Conservation (phyloP, 805 yeast species). For the Candida michaelii region DNA sequence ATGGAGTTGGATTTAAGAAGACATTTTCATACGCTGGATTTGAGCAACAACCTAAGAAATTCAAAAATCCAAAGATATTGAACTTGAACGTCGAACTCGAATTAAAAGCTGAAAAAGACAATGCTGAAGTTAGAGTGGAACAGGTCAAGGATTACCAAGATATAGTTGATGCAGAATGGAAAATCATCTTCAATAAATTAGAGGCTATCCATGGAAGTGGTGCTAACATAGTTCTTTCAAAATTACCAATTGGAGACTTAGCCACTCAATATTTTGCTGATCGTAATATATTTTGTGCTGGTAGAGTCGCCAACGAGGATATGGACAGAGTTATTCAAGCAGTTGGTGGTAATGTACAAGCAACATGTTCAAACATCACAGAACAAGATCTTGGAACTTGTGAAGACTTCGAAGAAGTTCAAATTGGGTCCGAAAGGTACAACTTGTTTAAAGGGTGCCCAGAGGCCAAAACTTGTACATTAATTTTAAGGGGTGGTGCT, state of each 20-base stretch:
- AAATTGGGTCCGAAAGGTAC: slow-evolving; percentile 94
- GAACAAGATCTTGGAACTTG: slow-evolving; percentile 81
- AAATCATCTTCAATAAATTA: slow-evolving; percentile 82
- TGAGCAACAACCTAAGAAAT: slow-evolving; percentile 94
- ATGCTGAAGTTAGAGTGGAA: slow-evolving; percentile 96
- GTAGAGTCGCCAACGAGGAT: slow-evolving; percentile 86
- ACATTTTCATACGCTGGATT: slow-evolving; percentile 98
- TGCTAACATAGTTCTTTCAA: slow-evolving; percentile 89
- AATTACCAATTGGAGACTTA: slow-evolving; percentile 94
- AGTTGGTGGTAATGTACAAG: slow-evolving; percentile 87
- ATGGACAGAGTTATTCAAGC: slow-evolving; percentile 91
- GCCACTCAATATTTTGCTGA: slow-evolving; percentile 99
- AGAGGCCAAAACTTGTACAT: slow-evolving; percentile 87
- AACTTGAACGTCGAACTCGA: slow-evolving; percentile 91
- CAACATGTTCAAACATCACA: slow-evolving; percentile 67
- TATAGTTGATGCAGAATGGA: slow-evolving; percentile 99
- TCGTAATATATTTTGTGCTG: slow-evolving; percentile 94
- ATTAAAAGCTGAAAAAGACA: slow-evolving; percentile 96
- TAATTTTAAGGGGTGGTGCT: slow-evolving; percentile 94
- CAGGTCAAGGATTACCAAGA: slow-evolving; percentile 93
- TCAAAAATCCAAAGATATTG: slow-evolving; percentile 76
- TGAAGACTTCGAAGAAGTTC: slow-evolving; percentile 84
- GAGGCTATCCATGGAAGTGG: slow-evolving; percentile 82
- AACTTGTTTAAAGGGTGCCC: slow-evolving; percentile 93
- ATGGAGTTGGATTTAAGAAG: slow-evolving; percentile 97